Evolutionary conservation across 2,329 filamentous ascomycete species (phyloP), one percentile per base, ranked within the genome.

Genomic region (Talaromyces sp.): DNA sequence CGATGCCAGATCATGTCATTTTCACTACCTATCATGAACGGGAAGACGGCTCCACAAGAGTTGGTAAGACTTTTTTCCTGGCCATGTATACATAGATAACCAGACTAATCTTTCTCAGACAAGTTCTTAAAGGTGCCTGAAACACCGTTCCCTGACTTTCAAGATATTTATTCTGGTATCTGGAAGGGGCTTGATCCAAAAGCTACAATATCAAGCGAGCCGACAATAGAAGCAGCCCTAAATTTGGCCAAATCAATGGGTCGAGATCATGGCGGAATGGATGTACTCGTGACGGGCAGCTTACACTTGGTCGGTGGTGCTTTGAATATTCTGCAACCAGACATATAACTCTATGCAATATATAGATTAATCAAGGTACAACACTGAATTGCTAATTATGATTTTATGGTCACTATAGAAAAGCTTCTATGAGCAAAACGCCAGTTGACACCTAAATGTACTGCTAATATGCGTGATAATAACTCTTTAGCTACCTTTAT

Each of bases 1-100:
- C 64, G 17, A 57, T 53, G 17, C 68, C 65, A 32, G 63, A 66
- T 39, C 65, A 72, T 63, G 66, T 72, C 32, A 70, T 73, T 17
- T 72, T 73, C 57, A 72, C 71, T 13, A 70, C 70, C 10, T 71
- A 71, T 55, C 49, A 67, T n/a, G 67, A 71, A 53, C 66, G 63
- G 59, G 62, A 67, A 39, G 65, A 71, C 44, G 63, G 66, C 4
- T 47, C 62, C 19, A 64, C 57, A 11, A 68, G 68, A 63, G 67
- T 68, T 39, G 69, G 68, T 64, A 63, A 63, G 66, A 60, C 10
- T 36, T 22, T 19, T 47, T 33, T 30, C 9, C 33, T 28, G 25
- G 4, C 22, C 27, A 30, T 39, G 42, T 51, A 27, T 55, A n/a
- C 32, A 51, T 63, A 66, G 13, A 68, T 58, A 13, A 58, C 25